A percentile compares a stretch with the other conserved stretches of the same genome.
phyloP scores from a whole-genome alignment of 352 stramenopile genomes.

The Pythium aquatile region DNA sequence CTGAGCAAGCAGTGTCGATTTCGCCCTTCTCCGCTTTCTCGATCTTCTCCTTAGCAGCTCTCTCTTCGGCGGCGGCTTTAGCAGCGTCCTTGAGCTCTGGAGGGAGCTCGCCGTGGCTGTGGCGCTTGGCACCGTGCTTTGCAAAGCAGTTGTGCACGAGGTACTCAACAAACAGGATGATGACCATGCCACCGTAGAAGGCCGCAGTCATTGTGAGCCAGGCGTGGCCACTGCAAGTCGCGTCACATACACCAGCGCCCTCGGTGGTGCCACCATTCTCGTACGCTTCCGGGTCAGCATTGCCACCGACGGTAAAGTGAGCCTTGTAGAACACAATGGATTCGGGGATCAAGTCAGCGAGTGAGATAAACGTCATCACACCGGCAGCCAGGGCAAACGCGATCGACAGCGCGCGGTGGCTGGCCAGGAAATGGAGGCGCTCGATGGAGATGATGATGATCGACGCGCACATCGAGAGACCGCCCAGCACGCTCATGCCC shows the following conservation, averaged over 20 bases:
- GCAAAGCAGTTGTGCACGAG: conserved; percentile 56
- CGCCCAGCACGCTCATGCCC: conserved; percentile 73
- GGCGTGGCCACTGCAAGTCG: conserved; percentile 53
- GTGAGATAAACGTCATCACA: conserved; percentile 77
- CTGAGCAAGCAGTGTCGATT: too few relatives aligned
- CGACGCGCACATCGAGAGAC: conserved; percentile 61
- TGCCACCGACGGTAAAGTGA: conserved; percentile 49
- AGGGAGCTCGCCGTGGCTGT: conserved; percentile 33
- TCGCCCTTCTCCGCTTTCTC: conserved; percentile 26
- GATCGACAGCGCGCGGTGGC: conserved; percentile 53
- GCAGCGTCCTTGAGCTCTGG: conserved; percentile 11
- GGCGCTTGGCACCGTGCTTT: conserved; percentile 13
- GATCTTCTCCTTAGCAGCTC: neutral
- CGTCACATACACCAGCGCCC: conserved; percentile 47
- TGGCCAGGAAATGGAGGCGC: conserved; percentile 61
- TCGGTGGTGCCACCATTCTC: conserved; percentile 45
- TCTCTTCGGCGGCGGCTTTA: conserved; percentile 18
- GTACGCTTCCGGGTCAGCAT: conserved; percentile 60
- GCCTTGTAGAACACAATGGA: conserved; percentile 55
- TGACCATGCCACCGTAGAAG: conserved; percentile 59
- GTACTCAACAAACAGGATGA: conserved; percentile 65
- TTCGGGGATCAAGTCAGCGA: conserved; percentile 64
- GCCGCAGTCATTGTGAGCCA: conserved; percentile 52
- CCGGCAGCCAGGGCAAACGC: conserved; percentile 72
- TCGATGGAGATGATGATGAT: conserved; percentile 71